Evolutionary conservation across 2,329 filamentous ascomycete species (phyloP).

Genomic region (Ceratocystiopsis sp.): DNA sequence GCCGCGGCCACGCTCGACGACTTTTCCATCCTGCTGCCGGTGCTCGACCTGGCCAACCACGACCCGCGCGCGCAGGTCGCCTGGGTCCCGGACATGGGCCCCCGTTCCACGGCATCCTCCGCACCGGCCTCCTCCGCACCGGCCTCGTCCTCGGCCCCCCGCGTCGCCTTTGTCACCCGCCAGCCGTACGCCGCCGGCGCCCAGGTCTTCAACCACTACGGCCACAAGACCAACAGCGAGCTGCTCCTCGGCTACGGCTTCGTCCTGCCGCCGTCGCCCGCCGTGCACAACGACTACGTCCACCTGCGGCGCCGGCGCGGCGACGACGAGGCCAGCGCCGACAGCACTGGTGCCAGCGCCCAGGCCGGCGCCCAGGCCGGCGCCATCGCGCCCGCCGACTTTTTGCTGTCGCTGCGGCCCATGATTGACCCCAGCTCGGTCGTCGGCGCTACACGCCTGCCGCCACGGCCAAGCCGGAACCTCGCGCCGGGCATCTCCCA

Average conservation of each 20-base stretch:
- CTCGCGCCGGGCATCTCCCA: constrained; percentile 5
- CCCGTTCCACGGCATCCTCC: too few relatives aligned
- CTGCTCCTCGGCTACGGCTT: constrained; percentile 49
- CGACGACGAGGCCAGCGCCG: too few relatives aligned
- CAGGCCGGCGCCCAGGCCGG: background rate
- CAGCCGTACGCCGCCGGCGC: constrained; percentile 31
- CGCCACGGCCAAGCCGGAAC: background rate
- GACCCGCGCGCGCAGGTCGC: constrained; percentile 38
- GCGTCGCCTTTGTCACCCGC: constrained; percentile 24
- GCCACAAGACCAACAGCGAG: constrained; percentile 56
- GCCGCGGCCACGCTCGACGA: constrained; percentile 31
- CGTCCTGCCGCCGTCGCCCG: constrained; percentile 28
- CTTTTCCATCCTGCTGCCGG: constrained; percentile 51
- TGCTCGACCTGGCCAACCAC: constrained; percentile 60
- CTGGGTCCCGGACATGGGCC: constrained; percentile 32
- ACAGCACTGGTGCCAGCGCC: too few relatives aligned
- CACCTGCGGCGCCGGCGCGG: constrained; percentile 32
- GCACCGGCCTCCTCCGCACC: constrained; percentile 11
- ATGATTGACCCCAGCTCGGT: constrained; percentile 29
- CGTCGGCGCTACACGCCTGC: constrained; percentile 17
- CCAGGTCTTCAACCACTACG: constrained; percentile 56
- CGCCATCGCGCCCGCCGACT: constrained; percentile 17
- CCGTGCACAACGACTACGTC: constrained; percentile 41
- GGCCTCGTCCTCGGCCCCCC: background rate
- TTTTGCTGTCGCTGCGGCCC: constrained; percentile 35